Conservation (phyloP, 495 filamentous ascomycete species). For the Xylaria flabelliformis region DNA sequence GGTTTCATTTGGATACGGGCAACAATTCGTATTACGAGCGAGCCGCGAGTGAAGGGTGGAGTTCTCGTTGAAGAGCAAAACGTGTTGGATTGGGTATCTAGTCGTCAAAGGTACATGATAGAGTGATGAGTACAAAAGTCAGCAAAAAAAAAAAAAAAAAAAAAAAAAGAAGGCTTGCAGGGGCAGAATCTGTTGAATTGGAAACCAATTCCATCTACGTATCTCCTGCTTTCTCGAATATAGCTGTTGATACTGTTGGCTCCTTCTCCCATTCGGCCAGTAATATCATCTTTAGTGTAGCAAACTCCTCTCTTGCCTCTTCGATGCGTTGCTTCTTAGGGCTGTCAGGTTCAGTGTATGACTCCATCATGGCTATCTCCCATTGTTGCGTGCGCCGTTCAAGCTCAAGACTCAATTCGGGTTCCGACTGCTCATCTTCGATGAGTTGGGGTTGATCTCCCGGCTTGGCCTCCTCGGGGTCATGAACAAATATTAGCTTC, state of each 20-base stretch:
- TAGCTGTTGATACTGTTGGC: constrained; percentile 36
- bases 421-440: constrained; percentile 32
- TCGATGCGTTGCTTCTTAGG: constrained; percentile 39
- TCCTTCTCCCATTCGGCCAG: constrained; percentile 38
- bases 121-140: too few species aligned
- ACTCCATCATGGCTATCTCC: constrained; percentile 22
- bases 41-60: neutral
- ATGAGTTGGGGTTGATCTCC: constrained; percentile 34
- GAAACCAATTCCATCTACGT: constrained; percentile 30
- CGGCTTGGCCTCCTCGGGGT: constrained; percentile 32
- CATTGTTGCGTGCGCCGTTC: constrained; percentile 29
- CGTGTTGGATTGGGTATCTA: constrained; percentile 15
- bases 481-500: constrained; percentile 40
- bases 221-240: constrained; percentile 38
- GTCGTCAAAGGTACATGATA: neutral
- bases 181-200: constrained; percentile 20
- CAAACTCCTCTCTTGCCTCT: constrained; percentile 38
- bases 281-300: constrained; percentile 39
- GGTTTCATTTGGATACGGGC: neutral
- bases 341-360: constrained; percentile 17
- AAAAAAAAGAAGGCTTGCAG: neutral
- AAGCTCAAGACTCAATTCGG: constrained; percentile 25
- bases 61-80: neutral
- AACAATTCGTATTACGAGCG: neutral
- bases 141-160: too few species aligned